Base-by-base conservation (phyloP, 306 rosid genomes). In the Fagus crenata region DNA sequence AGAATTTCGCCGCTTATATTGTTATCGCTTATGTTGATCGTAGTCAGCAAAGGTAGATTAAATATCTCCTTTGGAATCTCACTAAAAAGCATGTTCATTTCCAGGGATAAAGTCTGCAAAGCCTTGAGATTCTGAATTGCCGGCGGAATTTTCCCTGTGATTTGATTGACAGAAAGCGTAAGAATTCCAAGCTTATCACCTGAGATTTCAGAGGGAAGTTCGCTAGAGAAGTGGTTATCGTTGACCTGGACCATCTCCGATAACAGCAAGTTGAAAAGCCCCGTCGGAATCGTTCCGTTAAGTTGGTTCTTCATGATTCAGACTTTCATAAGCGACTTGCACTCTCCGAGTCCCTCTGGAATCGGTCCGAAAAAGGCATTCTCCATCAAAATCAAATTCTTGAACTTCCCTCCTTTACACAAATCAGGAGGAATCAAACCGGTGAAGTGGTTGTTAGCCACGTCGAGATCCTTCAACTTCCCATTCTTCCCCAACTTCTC, bases 401-500 rank as follows among this genome's bases (percentile, higher is more conserved):
- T 73, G 68, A 89, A 71, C 53, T 3, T 56, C 28, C 86, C 84
- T 37, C 90, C 90, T 37, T 59, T 77, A 67, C 92, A 89, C 82
- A 89, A 71, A 61, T 76, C 81, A 22, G 53, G 79, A 0, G 92
- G 92, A 73, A 89, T 73, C 31, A 74, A 59, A 1, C 92, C 92
- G 3, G 92, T 89, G 12, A 89, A 72, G 53, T 82, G 90, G 75
- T 89, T 89, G 1, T 36, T 7, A 11, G 92, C 69, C 14, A 86
- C 88, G 78, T 89, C 92, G 3, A 89, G 77, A 1, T 68, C 46
- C 55, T 58, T 54, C 2, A 89, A 84, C 77, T 71, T 75, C 9
- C 92, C 87, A 2, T 78, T 89, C 5, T 76, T 78, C 8, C 92
- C 92, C 7, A 89, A 82, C 61, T 78, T 89, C 77, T 68, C 79